Evolutionary conservation across 805 yeast genomes (phyloP), one percentile per base, ranked within the genome.

Genomic region (Yarrowia keelungensis): DNA sequence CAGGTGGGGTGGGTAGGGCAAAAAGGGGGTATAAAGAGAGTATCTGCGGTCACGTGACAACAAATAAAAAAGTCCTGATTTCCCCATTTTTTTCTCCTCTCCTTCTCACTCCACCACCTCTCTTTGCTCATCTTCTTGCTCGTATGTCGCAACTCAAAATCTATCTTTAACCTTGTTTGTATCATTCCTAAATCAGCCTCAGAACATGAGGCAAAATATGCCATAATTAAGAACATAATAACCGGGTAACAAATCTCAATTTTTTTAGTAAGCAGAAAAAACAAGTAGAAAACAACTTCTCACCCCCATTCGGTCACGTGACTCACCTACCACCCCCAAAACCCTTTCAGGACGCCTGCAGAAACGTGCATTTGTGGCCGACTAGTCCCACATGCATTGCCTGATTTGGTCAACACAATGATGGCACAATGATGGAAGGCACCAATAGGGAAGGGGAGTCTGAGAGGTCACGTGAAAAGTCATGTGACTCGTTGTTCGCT

Each of bases 101-200:
- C 32, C 7, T 5, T 26, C 32, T 26, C 32, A 26, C 32, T 26
- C 32, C 32, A 5, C 7, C 32, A 26, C 32, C 4, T 5, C 4
- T 26, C 32, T 26, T 5, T 9, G 3, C 39, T 10, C 39, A 38
- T 38, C 36, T n/a, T 7, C 15, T 11, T 14, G 11, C 35, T 54
- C 43, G 54, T 49, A 49, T 49, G 54, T 35, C 22, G 19, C 54
- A 51, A 51, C 42, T 41, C 56, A 36, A 51, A 51, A 35, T 51
- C 9, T 8, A 51, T n/a, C 15, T 15, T 7, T 35, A 51, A 51
- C 56, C 26, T 51, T 36, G 26, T 36, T 51, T 49, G 38, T 9
- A 15, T 32, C 14, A 8, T 47, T 22, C 8, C 45, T 2, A 10
- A 4, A 10, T 19, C 51, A 47, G 51, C n/a, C 36, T 47, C 36